Evolutionary conservation across 345 rosid genomes (phyloP), one percentile per base, ranked within the genome.

Genomic region (Linum trigynum): DNA sequence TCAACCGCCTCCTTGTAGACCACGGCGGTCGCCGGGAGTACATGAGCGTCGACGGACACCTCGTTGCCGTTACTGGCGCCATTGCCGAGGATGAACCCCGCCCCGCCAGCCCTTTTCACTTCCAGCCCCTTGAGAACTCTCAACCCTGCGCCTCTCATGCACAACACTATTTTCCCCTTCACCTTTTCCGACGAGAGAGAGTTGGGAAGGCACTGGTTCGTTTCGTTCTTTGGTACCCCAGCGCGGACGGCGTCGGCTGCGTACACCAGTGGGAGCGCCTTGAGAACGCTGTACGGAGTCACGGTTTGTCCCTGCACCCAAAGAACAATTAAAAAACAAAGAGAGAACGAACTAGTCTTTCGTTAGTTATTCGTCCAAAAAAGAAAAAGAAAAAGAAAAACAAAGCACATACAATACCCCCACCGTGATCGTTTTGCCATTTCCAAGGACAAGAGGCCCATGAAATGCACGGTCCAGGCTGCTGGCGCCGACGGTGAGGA

Each of bases 401-500:
- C 6, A 10, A 17, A 17, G 3, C 11, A 5, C 3, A 3, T 36
- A 32, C 7, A 3, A 48, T 38, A 39, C 10, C 39, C 56, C 74
- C 80, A 84, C 98, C 76, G 68, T 69, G 12, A 92, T 14, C 58
- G 68, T 39, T 71, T 63, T 58, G 62, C 96, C 94, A 69, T 82
- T 90, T 55, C 96, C 94, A 6, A 92, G 84, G 66, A 70, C 63
- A 40, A 86, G 64, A 48, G 85, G 81, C 0, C 78, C 80, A 0
- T 64, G 6, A 55, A 86, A 85, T 43, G 65, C 65, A 9, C 98
- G 89, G 68, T 92, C 98, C 39, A 92, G 14, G 67, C 79, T 78
- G 73, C 92, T 86, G 65, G 98, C 97, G 41, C 90, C 86, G 0
- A 90, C 94, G 0, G 98, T 92, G 16, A 86, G 80, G 23, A 86